A percentile compares a stretch with the other conserved stretches of the same genome.
These are phyloP conservation scores for Kewa caespitosa DNA, from an alignment of 179 eudicot genomes.

Conservation along the genomic window DNA sequence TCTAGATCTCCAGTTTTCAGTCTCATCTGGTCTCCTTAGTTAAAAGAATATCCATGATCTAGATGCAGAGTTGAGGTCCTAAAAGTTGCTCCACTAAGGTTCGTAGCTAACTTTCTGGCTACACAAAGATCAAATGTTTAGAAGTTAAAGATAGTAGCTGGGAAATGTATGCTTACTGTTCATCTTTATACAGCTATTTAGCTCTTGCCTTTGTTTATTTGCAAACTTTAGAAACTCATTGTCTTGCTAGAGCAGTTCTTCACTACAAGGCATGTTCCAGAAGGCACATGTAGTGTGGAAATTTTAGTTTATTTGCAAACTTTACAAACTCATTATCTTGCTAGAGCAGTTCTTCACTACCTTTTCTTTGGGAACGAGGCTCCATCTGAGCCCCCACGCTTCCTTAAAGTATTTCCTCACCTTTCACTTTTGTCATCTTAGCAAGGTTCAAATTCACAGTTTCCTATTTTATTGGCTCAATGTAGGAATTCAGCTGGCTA, in stretches of 20 bases:
- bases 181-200: background rate
- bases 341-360: background rate
- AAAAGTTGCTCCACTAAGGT: too few species aligned
- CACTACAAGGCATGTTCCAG: too few species aligned
- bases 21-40: background rate
- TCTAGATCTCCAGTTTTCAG: background rate
- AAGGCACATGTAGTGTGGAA: background rate
- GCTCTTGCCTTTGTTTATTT: background rate
- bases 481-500: constrained; percentile 92
- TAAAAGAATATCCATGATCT: background rate
- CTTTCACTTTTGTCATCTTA: background rate
- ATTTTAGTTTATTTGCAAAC: background rate
- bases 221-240: background rate
- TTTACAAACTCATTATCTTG: background rate
- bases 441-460: background rate
- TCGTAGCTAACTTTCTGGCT: background rate
- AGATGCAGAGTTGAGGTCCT: too few species aligned
- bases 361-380: background rate
- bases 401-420: background rate
- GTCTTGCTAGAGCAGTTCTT: background rate
- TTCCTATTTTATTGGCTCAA: constrained; percentile 5
- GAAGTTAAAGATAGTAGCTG: background rate
- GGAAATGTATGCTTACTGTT: background rate
- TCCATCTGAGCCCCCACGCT: background rate
- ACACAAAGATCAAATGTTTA: background rate